Percentiles rank a stretch among this genome's conserved stretches.
Conservation (phyloP, 441 rosid species). For the Jatropha multifida region DNA sequence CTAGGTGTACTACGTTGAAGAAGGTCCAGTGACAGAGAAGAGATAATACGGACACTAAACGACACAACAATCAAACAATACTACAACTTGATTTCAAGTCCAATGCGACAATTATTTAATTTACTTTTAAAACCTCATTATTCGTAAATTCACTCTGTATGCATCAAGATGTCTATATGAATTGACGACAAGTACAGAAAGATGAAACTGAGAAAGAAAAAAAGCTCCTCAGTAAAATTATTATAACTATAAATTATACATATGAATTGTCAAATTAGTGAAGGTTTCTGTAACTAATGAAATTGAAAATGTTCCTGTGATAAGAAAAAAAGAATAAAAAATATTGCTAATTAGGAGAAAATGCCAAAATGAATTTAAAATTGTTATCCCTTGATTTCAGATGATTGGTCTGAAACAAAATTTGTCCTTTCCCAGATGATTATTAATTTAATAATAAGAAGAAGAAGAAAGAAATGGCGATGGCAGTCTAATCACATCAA, state of each 20-base stretch:
- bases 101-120: too few species aligned
- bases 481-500: conserved; percentile 56
- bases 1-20: too few species aligned
- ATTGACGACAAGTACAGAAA: too few species aligned
- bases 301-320: background rate
- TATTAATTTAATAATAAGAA: background rate
- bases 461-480: conserved; percentile 35
- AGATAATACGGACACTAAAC: too few species aligned
- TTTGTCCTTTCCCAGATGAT: conserved; percentile 29
- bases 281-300: background rate
- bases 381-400: background rate
- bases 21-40: too few species aligned
- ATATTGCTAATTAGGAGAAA: background rate
- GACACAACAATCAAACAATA: too few species aligned
- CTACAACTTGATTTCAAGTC: too few species aligned
- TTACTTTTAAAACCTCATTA: too few species aligned
- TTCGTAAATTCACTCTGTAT: too few species aligned
- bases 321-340: background rate
- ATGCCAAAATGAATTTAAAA: background rate
- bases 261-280: background rate
- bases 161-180: too few species aligned
- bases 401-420: conserved; percentile 11
- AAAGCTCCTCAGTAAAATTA: too few species aligned
- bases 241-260: background rate
- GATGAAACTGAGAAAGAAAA: too few species aligned